Percentiles rank a stretch among this genome's conserved stretches.
These are phyloP conservation scores for Aspergillus ruber DNA, from an alignment of 2,329 filamentous ascomycete species.

Conservation along the genomic window DNA sequence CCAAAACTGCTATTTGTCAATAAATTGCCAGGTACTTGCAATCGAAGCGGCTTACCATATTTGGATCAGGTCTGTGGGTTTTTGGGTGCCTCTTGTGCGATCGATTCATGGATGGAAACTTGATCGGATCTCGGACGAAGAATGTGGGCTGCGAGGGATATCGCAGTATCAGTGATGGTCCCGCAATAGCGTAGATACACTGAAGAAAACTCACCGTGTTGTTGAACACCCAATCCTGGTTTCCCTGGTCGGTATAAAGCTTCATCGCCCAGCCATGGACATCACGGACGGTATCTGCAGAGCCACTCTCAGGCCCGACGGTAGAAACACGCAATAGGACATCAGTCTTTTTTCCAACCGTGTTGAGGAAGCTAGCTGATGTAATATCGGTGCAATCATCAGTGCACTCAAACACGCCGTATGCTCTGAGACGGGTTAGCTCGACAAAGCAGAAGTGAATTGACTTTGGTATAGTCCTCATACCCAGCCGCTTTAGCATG, in stretches of 20 bases:
- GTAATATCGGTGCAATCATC: conserved; percentile 53
- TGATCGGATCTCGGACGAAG: conserved; percentile 61
- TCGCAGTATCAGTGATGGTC: neutral
- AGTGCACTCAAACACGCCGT: conserved; percentile 56
- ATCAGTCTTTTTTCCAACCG: conserved; percentile 49
- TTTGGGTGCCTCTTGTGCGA: conserved; percentile 58
- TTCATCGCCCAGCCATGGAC: conserved; percentile 45
- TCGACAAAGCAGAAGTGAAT: neutral
- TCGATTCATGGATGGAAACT: conserved; percentile 65
- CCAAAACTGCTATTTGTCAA: conserved; percentile 19
- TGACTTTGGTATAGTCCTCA: conserved; percentile 3
- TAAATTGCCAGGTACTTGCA: neutral
- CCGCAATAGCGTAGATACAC: neutral
- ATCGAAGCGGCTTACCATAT: conserved; percentile 15
- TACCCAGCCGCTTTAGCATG: conserved; percentile 19
- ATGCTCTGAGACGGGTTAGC: conserved; percentile 41
- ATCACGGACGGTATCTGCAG: conserved; percentile 44
- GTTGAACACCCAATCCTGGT: conserved; percentile 44
- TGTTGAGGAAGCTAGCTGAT: conserved; percentile 48
- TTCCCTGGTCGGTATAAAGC: conserved; percentile 47
- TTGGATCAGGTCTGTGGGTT: conserved; percentile 18
- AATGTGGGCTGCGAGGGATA: conserved; percentile 50
- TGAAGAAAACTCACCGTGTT: conserved; percentile 9
- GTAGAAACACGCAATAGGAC: conserved; percentile 45
- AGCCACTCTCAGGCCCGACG: conserved; percentile 41